Percentiles rank a stretch among this genome's conserved stretches.
phyloP scores from a whole-genome alignment of 768 basidiomycete genomes.

The Pleurotus platypus region DNA sequence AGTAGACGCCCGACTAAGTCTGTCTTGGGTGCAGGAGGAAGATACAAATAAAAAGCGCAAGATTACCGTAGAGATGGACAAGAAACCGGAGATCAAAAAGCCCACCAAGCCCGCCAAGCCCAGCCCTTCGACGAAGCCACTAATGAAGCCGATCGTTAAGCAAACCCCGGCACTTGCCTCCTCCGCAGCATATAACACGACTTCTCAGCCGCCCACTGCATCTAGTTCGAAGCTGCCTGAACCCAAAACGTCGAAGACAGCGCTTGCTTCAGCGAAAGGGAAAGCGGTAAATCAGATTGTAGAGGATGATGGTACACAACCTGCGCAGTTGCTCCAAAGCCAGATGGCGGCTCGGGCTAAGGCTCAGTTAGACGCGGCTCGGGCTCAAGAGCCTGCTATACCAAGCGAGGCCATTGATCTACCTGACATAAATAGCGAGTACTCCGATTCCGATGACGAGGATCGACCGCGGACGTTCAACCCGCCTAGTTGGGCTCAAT shows the following conservation, averaged over 20 bases:
- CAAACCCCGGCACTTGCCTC: slow-evolving; percentile 32
- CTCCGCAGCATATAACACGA: slow-evolving; percentile 35
- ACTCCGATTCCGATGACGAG: slow-evolving; percentile 95
- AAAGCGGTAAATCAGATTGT: slow-evolving; percentile 32
- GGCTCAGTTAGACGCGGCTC: slow-evolving; percentile 61
- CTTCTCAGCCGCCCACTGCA: slow-evolving; percentile 26
- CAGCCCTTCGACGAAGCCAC: slow-evolving; percentile 19
- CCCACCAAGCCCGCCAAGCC: slow-evolving; percentile 16
- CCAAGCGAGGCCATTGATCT: slow-evolving; percentile 84
- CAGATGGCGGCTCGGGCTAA: slow-evolving; percentile 73
- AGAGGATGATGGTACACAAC: slow-evolving; percentile 55
- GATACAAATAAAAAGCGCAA: slow-evolving; percentile 73
- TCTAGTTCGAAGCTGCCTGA: slow-evolving; percentile 22
- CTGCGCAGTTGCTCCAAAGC: slow-evolving; percentile 58
- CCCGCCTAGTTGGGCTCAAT: slow-evolving; percentile 88
- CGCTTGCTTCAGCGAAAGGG: slow-evolving; percentile 28
- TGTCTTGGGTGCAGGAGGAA: slow-evolving; percentile 47
- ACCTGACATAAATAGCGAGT: slow-evolving; percentile 95
- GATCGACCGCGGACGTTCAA: slow-evolving; percentile 69
- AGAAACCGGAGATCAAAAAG: slow-evolving; percentile 61
- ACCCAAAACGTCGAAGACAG: slow-evolving; percentile 29
- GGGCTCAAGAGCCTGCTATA: slow-evolving; percentile 40
- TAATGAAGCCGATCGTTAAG: slow-evolving; percentile 49
- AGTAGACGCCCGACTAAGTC: slow-evolving; percentile 7
- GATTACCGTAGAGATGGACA: slow-evolving; percentile 45